A percentile compares a stretch with the other conserved stretches of the same genome.
phyloP scores from a whole-genome alignment of 2,329 filamentous ascomycete genomes.

The Amauroascus niger region DNA sequence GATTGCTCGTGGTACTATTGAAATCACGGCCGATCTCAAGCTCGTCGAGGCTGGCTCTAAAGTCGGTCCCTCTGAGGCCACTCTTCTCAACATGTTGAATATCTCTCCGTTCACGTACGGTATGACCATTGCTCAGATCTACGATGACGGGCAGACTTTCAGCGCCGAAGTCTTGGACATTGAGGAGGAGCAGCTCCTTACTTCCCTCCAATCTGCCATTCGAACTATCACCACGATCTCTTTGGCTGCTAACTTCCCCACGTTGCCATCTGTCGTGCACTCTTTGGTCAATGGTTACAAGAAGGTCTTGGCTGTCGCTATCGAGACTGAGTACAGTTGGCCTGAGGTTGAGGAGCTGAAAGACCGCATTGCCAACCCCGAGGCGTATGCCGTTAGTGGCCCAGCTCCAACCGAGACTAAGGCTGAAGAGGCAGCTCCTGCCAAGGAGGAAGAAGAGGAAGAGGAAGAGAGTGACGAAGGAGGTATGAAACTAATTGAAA shows the following conservation, averaged over 20 bases:
- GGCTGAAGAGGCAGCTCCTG: slow-evolving; percentile 43
- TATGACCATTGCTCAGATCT: slow-evolving; percentile 92
- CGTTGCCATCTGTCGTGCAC: slow-evolving; percentile 91
- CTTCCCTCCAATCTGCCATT: slow-evolving; percentile 70
- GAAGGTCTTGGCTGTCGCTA: slow-evolving; percentile 69
- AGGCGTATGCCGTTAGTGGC: slow-evolving; percentile 79
- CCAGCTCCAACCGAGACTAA: slow-evolving; percentile 53
- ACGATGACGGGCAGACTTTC: slow-evolving; percentile 95
- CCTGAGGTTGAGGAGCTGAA: slow-evolving; percentile 94
- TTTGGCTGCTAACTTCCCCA: slow-evolving; percentile 88
- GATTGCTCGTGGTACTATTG: slow-evolving; percentile 99
- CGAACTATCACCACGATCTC: slow-evolving; percentile 82
- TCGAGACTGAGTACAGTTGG: slow-evolving; percentile 89
- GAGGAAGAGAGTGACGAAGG: slow-evolving; percentile 57
- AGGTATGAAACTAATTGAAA: slow-evolving; percentile 34
- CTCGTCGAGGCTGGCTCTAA: slow-evolving; percentile 85
- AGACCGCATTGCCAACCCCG: slow-evolving; percentile 98
- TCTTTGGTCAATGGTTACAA: slow-evolving; percentile 97
- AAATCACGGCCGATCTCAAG: slow-evolving; percentile 97
- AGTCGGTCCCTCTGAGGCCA: slow-evolving; percentile 98
- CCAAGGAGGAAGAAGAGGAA: slow-evolving; percentile 50
- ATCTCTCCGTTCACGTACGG: slow-evolving; percentile 99
- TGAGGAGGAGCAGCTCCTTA: slow-evolving; percentile 85
- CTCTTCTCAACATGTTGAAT: slow-evolving; percentile 99
- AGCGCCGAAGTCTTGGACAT: slow-evolving; percentile 78